Evolutionary conservation across 1,284 basidiomycete genomes (phyloP), one percentile per base, ranked within the genome.

Genomic region (Moesziomyces sp.): DNA sequence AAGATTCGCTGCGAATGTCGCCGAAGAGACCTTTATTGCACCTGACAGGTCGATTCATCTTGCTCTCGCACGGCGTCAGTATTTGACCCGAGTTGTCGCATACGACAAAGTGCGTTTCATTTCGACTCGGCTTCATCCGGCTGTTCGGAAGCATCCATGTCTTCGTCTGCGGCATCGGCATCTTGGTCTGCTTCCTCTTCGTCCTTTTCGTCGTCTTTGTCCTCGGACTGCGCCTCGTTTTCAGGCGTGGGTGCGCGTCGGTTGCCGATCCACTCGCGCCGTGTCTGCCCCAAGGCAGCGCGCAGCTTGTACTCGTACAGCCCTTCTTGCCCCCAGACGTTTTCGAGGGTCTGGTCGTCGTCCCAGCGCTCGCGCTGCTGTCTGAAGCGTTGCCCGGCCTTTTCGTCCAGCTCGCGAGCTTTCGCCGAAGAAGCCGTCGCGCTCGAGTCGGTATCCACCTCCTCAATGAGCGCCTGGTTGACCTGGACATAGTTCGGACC

Each of bases 271-370:
- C 71, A 74, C 11, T 65, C 59, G 38, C 58, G 54, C 23, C 71
- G 57, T 6, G 60, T 52, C 28, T 68, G 65, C 13, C 58, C 61
- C 5, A 74, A 11, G 5, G 52, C 54, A 6, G 48, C 52, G 2
- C 71, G 53, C 52, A 74, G 52, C 56, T 68, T 60, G 52, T 61
- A 65, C 58, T 74, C 71, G 61, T 74, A 74, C 46, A 69, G 33
- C 0, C 71, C 65, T 38, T 74, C 71, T n/a, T 53, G 60, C 3
- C 71, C 65, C 71, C 71, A 74, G 3, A 59, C 35, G 10, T 52
- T 16, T 30, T 74, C 58, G 16, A 74, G 19, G 5, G 46, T 56
- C 18, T 58, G 65, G 14, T 74, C 65, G 10, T 68, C 42, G 14
- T 68, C 54, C 58, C 57, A 65, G 18, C 18, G 42, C 11, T 61